Conservation (phyloP, 495 filamentous ascomycete species). For the Margaritispora aquatica region DNA sequence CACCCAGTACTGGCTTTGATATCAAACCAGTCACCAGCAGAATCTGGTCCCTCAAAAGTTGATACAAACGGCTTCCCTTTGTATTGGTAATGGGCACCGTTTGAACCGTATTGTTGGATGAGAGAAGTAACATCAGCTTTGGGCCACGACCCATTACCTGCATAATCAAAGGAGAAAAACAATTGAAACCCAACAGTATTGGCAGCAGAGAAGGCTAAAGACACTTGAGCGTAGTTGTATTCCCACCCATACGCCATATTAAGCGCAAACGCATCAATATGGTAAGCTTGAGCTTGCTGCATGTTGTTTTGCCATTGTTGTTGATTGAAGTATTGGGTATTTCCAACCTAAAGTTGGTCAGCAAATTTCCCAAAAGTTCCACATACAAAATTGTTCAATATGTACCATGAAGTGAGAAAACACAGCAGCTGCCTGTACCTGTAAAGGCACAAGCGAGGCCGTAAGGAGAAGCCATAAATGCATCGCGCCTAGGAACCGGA, state of each 20-base stretch:
- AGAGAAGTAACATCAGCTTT: slow-evolving; percentile 34
- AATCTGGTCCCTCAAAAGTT: slow-evolving; percentile 51
- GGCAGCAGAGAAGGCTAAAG: slow-evolving; percentile 40
- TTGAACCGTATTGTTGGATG: slow-evolving; percentile 32
- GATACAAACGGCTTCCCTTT: slow-evolving; percentile 44
- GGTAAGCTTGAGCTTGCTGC: slow-evolving; percentile 37
- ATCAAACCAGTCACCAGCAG: slow-evolving; percentile 24
- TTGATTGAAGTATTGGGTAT: slow-evolving; percentile 15
- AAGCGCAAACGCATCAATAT: slow-evolving; percentile 55
- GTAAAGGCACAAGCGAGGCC: not conserved
- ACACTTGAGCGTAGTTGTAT: slow-evolving; percentile 30
- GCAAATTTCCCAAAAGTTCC: slow-evolving; percentile 7
- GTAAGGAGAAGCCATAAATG: no score
- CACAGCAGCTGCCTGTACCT: slow-evolving; percentile 6
- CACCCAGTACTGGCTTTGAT: slow-evolving; percentile 25
- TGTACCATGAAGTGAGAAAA: slow-evolving; percentile 29
- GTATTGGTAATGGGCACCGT: slow-evolving; percentile 37
- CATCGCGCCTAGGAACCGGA: no score
- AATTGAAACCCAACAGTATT: slow-evolving; percentile 42
- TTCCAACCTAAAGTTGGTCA: slow-evolving; percentile 1
- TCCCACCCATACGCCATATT: slow-evolving; percentile 43
- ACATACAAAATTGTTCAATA: not conserved
- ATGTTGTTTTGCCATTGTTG: slow-evolving; percentile 46
- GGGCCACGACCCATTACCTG: slow-evolving; percentile 39
- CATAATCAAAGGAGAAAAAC: slow-evolving; percentile 50